Evolutionary conservation across 2,329 filamentous ascomycete genomes (phyloP), one percentile per base, ranked within the genome.

Genomic region (Epichloe elymi): DNA sequence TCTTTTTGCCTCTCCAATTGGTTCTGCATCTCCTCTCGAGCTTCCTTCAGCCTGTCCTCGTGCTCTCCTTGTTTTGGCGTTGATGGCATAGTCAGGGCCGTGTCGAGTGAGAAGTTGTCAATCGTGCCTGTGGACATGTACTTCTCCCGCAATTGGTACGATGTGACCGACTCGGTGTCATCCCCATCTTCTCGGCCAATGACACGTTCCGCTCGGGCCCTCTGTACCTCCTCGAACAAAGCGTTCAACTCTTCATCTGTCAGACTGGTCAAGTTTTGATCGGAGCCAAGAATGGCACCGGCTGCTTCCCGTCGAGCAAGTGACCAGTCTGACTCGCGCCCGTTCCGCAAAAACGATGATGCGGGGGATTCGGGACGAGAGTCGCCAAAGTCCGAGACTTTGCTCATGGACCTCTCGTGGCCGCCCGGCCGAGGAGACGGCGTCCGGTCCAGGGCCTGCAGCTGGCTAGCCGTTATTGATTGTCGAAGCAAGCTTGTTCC

Each of bases 91-190:
- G 93, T 98, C 48, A 98, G 74, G 12, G 84, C 85, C 1, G 93
- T 98, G 64, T 98, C 93, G 15, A 98, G 74, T 2, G 91, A 97
- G 61, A 96, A 93, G 63, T 95, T 96, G 68, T 98, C 93, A 49
- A 97, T 76, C 0, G 91, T 96, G 2, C 91, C 91, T 51, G 86
- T 93, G 3, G 90, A 96, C 71, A 95, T 80, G 67, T 97, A 97
- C 63, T 97, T 97, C 60, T 98, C 93, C 48, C 93, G 79, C 33
- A 90, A 75, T 2, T 88, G 85, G 62, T 90, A 96, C 0, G 91
- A 96, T 30, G 83, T 86, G 46, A 86, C 80, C 0, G 91, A 96
- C 58, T 98, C 93, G 50, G 83, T 81, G 64, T 97, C 93, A 51
- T 96, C 91, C 51, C 91, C 87, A 40, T 85, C 84, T 54, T 91